Evolutionary conservation across 352 stramenopile genomes (phyloP).

Genomic region (Albugo laibachii): DNA sequence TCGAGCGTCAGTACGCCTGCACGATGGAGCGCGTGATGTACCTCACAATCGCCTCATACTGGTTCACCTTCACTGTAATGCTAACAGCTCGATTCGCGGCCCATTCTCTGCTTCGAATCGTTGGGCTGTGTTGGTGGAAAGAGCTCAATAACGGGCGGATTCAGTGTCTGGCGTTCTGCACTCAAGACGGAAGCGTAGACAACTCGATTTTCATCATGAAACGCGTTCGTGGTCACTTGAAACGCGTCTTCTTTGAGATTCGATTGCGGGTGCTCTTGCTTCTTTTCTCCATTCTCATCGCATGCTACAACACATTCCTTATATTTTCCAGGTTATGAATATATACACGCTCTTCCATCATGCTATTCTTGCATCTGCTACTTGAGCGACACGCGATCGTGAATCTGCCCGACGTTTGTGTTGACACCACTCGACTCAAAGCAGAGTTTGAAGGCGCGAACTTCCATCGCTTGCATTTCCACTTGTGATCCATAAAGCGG

Average conservation of each 20-base stretch:
- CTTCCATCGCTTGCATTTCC: conserved; percentile 80
- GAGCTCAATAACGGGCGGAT: conserved; percentile 29
- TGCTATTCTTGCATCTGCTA: conserved; percentile 3
- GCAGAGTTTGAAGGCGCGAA: conserved; percentile 80
- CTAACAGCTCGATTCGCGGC: conserved; percentile 20
- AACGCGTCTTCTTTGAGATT: no score
- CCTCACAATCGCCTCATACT: conserved; percentile 33
- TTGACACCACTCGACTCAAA: conserved; percentile 10
- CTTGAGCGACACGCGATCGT: conserved; percentile 17
- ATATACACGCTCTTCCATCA: not conserved
- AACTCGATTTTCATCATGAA: no score
- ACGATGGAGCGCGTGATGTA: conserved; percentile 37
- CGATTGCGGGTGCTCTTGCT: no score
- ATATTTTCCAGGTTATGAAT: no score
- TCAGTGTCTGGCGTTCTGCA: conserved; percentile 31
- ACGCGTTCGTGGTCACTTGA: no score
- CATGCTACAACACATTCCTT: no score
- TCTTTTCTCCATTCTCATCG: no score
- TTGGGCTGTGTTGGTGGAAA: conserved; percentile 29
- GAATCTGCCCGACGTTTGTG: conserved; percentile 10
- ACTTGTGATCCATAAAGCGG: conserved; percentile 33
- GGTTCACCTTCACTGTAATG: conserved; percentile 29
- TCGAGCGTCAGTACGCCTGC: conserved; percentile 24
- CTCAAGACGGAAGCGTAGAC: conserved; percentile 13
- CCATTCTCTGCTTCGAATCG: conserved; percentile 23